Conservation (phyloP, 192 early-diverging fungal genomes). For the Lobosporangium transversale region DNA sequence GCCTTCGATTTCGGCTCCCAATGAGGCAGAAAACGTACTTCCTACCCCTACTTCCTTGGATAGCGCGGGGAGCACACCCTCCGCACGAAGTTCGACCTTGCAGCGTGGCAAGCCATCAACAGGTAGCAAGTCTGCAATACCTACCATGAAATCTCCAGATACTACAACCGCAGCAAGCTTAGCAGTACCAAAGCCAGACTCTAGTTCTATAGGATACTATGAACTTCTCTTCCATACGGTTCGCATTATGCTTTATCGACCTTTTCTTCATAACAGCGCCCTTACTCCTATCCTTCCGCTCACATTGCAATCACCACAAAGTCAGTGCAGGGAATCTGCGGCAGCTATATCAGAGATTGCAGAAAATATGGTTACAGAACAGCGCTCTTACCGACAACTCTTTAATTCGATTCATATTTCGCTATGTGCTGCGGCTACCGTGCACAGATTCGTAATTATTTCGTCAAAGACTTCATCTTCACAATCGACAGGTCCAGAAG, state of each 20-base stretch:
- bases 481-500: background rate
- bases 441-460: constrained; percentile 35
- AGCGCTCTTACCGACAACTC: constrained; percentile 36
- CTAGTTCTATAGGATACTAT: constrained; percentile 17
- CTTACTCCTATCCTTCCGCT: constrained; percentile 18
- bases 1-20: constrained; percentile 5
- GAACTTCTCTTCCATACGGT: constrained; percentile 40
- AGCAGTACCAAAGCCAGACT: background rate
- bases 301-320: constrained; percentile 37
- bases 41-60: constrained; percentile 7
- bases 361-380: constrained; percentile 33
- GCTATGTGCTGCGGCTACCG: constrained; percentile 37
- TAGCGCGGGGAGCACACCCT: background rate
- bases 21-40: background rate
- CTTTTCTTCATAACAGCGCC: constrained; percentile 38
- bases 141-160: background rate
- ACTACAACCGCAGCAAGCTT: background rate
- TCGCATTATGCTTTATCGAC: constrained; percentile 43
- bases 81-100: background rate
- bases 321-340: constrained; percentile 37
- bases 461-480: constrained; percentile 4
- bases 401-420: constrained; percentile 47
- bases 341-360: constrained; percentile 47
- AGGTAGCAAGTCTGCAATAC: constrained; percentile 6
- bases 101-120: constrained; percentile 5